Evolutionary conservation across 768 basidiomycete species (phyloP), one percentile per base, ranked within the genome.

Genomic region (Boletus coccyginus): DNA sequence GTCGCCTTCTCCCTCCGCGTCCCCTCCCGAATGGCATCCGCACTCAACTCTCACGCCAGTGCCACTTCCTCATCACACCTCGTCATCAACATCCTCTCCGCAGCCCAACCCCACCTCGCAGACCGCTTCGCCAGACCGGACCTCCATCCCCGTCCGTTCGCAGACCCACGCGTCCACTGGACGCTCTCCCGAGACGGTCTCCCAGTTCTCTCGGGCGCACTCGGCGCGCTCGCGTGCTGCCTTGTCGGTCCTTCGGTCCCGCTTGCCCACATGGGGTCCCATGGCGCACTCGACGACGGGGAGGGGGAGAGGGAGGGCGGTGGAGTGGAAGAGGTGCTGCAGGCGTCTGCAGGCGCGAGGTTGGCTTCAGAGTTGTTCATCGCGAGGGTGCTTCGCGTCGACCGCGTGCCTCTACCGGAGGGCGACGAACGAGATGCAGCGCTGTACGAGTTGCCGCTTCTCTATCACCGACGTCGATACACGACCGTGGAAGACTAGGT

Each of bases 1-100:
- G 82, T 98, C 65, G 82, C 92, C 0, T 98, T 98, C 70, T 88
- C 94, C 17, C 80, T 98, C 19, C 88, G 93, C 35, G 79, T 93
- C 17, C 95, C 95, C 5, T 96, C 94, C 1, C 80, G 93, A 5
- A 90, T 96, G 84, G 93, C 94, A 1, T 73, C 77, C 3, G 74
- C 82, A 1, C 78, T 90, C 29, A 73, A 75, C 51, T 52, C 75
- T 2, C 62, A 58, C 56, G 38, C 64, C 55, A 29, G 47, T 8
- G 10, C 40, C 51, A 27, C 5, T 29, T 2, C 40, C 46, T 62
- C 12, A 13, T 40, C 79, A 0, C 85, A 87, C 63, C 78, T 96
- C 79, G 83, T 90, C 49, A 75, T 97, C 56, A 94, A 94, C 71
- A 74, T 96, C 46, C 83, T 97, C 46, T 86, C 90, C 1, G 81